phyloP scores from a whole-genome alignment of 345 rosid genomes.

The Euphorbia tirucalli region DNA sequence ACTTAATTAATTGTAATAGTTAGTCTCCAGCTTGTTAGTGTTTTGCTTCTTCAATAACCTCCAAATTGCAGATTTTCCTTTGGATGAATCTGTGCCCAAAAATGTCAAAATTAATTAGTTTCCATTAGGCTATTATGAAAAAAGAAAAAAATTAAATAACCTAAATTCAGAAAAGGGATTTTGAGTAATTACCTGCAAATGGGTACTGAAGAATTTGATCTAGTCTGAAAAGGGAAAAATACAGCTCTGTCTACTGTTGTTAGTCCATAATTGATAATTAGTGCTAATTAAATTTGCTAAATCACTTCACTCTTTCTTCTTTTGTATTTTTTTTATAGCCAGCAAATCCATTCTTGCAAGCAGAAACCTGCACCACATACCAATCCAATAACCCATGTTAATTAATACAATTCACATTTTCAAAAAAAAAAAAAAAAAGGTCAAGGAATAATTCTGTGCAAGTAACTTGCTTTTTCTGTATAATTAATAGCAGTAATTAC shows the following conservation, averaged over 20 bases:
- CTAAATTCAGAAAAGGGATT: no score
- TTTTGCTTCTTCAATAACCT: conserved; percentile 6
- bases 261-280: not conserved
- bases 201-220: conserved; percentile 27
- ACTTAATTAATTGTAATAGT: not conserved
- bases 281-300: not conserved
- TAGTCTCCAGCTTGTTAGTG: not conserved
- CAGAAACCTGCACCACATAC: conserved; percentile 66
- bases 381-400: not conserved
- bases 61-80: conserved; percentile 9
- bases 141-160: no score
- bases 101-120: not conserved
- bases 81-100: conserved; percentile 3
- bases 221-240: conserved; percentile 19
- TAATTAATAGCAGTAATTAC: no score
- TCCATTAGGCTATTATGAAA: no score
- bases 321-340: conserved; percentile 64
- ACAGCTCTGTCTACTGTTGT: not conserved
- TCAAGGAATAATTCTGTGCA: no score
- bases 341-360: conserved; percentile 74
- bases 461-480: no score
- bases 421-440: no score
- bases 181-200: conserved; percentile 40
- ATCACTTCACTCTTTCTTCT: conserved; percentile 53
- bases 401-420: no score